Percentiles rank a stretch among this genome's conserved stretches.
Evolutionary conservation across 2,329 filamentous ascomycete genomes (phyloP).

Genomic region (Cladosporium cucumerinum): DNA sequence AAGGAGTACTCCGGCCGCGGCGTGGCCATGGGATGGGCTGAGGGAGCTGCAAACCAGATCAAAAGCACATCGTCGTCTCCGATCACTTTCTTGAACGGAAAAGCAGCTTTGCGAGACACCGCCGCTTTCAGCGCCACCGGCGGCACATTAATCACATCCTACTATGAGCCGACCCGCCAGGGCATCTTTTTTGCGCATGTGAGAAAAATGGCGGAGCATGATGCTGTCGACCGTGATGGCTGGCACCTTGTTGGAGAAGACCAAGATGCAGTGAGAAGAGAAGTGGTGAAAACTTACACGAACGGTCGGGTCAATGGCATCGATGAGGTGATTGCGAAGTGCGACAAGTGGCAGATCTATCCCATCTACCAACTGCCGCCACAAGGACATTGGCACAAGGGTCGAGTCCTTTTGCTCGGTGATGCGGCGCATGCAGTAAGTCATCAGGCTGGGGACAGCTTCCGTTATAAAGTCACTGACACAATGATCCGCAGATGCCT

Average conservation of each 20-base stretch:
- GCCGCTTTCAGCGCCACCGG: conserved; percentile 41
- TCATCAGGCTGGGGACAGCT: conserved; percentile 1
- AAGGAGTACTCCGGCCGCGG: conserved; percentile 44
- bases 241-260: conserved; percentile 37
- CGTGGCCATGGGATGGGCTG: conserved; percentile 33
- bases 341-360: conserved; percentile 43
- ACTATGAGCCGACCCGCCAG: conserved; percentile 35
- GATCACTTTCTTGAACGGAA: not conserved
- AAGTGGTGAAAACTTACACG: conserved; percentile 39
- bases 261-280: conserved; percentile 34
- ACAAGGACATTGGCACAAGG: conserved; percentile 39
- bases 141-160: conserved; percentile 41
- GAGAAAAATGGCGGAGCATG: conserved; percentile 33
- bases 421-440: conserved; percentile 49
- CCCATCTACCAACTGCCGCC: conserved; percentile 43
- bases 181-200: conserved; percentile 42
- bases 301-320: conserved; percentile 37
- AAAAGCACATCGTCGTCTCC: conserved; percentile 32
- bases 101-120: conserved; percentile 28
- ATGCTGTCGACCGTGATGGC: conserved; percentile 35
- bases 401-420: conserved; percentile 43
- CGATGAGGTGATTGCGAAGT: conserved; percentile 35
- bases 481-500: conserved; percentile 40
- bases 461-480: not conserved
- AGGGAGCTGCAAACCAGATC: conserved; percentile 28